Evolutionary conservation across 2,329 filamentous ascomycete genomes (phyloP).

Genomic region (Xylaria sp.): DNA sequence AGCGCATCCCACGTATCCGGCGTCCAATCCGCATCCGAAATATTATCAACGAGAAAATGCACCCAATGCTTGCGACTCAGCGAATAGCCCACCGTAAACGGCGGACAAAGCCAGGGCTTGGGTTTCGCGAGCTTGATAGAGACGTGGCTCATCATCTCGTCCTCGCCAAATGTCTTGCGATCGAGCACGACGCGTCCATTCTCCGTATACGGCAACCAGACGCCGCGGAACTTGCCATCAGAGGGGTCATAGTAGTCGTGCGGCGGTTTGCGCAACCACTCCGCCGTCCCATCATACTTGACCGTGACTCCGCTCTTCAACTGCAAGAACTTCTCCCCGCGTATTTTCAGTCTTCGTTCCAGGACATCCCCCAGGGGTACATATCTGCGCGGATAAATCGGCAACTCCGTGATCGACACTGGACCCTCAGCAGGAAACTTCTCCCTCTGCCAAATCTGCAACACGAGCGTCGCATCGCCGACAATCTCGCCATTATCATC

Average conservation of each 20-base stretch:
- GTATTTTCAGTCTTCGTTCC: slow-evolving; percentile 16
- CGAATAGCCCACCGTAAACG: slow-evolving; percentile 28
- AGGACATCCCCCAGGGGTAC: slow-evolving; percentile 20
- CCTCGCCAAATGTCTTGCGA: slow-evolving; percentile 29
- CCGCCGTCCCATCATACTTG: slow-evolving; percentile 26
- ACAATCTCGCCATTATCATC: slow-evolving; percentile 22
- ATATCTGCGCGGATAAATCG: slow-evolving; percentile 24
- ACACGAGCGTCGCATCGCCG: slow-evolving; percentile 18
- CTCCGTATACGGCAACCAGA: slow-evolving; percentile 30
- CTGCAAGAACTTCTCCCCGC: slow-evolving; percentile 26
- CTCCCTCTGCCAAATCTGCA: slow-evolving; percentile 21
- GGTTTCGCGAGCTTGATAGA: slow-evolving; percentile 16
- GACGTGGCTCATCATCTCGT: slow-evolving; percentile 18
- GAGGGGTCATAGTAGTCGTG: slow-evolving; percentile 21
- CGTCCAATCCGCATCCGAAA: slow-evolving; percentile 25
- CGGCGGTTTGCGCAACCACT: slow-evolving; percentile 27
- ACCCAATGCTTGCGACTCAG: slow-evolving; percentile 27
- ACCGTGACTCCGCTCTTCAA: slow-evolving; percentile 19
- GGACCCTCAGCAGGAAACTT: slow-evolving; percentile 26
- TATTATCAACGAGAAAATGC: slow-evolving; percentile 25
- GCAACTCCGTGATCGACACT: slow-evolving; percentile 24
- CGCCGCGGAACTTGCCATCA: slow-evolving; percentile 21
- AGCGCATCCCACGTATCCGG: slow-evolving; percentile 26
- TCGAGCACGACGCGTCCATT: slow-evolving; percentile 29
- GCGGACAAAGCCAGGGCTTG: slow-evolving; percentile 26